These are phyloP conservation scores for Lecanicillium sp. DNA, from an alignment of 2,329 filamentous ascomycete species.

Conservation along the genomic window DNA sequence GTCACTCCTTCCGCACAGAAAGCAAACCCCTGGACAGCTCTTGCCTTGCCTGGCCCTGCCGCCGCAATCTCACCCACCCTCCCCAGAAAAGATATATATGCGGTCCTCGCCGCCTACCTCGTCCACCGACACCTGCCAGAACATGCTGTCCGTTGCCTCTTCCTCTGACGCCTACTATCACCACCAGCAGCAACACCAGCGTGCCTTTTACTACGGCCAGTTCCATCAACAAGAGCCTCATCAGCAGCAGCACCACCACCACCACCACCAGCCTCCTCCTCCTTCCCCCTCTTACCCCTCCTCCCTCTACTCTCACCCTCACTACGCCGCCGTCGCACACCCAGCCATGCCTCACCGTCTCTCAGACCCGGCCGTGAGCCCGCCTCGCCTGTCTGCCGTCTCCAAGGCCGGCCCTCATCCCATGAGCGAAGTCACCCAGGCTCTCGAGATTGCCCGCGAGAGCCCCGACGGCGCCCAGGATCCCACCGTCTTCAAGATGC, in stretches of 20 bases:
- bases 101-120: not conserved
- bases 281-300: not conserved
- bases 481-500: constrained; percentile 51
- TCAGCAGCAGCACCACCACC: constrained; percentile 1
- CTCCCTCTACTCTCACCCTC: not conserved
- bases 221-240: too few relatives aligned
- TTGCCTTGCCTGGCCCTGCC: too few relatives aligned
- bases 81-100: constrained; percentile 9
- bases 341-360: constrained; percentile 1
- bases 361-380: constrained; percentile 9
- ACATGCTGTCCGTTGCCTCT: constrained; percentile 2
- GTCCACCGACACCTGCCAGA: not conserved
- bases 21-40: too few relatives aligned
- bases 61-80: not conserved
- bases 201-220: not conserved
- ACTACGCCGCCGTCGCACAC: not conserved
- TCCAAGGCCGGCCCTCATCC: too few relatives aligned
- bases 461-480: constrained; percentile 59
- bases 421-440: constrained; percentile 44
- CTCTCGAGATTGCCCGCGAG: constrained; percentile 70
- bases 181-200: not conserved
- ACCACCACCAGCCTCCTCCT: constrained; percentile 8
- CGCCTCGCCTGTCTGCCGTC: constrained; percentile 17
- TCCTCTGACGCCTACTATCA: not conserved
- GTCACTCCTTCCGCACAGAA: too few relatives aligned